Evolutionary conservation across 805 yeast genomes (phyloP).

Genomic region (Myxozyma mucilagina): DNA sequence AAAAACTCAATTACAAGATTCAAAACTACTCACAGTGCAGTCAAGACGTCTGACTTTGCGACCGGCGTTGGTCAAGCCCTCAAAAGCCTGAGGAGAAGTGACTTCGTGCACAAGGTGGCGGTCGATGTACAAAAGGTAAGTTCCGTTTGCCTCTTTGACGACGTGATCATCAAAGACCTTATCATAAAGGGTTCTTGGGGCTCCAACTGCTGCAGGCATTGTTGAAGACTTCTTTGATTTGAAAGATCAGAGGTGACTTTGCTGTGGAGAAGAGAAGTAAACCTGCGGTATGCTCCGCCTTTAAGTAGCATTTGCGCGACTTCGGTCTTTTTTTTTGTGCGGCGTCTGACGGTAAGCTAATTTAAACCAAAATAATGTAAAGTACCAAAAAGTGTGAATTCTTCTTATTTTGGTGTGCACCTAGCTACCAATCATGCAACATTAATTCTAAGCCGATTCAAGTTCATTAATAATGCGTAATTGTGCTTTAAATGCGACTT

Average conservation of each 20-base stretch:
- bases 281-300: neutral
- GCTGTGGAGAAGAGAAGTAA: neutral
- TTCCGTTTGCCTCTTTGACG: constrained; percentile 84
- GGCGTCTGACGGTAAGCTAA: neutral
- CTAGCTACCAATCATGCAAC: neutral
- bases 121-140: constrained; percentile 85
- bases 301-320: neutral
- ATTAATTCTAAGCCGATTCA: neutral
- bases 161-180: constrained; percentile 94
- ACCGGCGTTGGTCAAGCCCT: constrained; percentile 85
- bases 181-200: constrained; percentile 83
- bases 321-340: constrained; percentile 8
- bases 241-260: neutral
- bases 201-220: constrained; percentile 41
- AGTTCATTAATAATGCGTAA: neutral
- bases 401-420: neutral
- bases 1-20: neutral
- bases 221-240: neutral
- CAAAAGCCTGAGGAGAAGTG: constrained; percentile 98
- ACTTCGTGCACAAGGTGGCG: constrained; percentile 98
- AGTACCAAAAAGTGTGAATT: neutral
- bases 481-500: neutral
- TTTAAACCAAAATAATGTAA: neutral
- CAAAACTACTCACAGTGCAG: constrained; percentile 29
- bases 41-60: constrained; percentile 80